phyloP scores from a whole-genome alignment of 257 asterid genomes.

The Solanum infundibuliforme region DNA sequence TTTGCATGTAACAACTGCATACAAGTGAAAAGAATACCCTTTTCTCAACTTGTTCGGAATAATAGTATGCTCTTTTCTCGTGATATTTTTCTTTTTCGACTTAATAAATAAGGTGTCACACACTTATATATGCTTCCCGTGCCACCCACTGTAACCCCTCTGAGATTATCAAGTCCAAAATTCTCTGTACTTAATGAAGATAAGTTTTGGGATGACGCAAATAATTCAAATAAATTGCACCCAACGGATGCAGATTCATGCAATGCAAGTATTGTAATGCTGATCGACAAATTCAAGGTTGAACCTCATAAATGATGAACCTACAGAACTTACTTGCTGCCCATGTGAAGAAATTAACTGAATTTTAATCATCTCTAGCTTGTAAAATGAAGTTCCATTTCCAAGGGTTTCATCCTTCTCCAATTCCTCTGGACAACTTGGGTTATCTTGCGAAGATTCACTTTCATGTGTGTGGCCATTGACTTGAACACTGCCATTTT shows the following conservation, averaged over 20 bases:
- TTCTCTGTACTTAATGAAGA: not conserved
- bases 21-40: not conserved
- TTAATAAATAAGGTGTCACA: not conserved
- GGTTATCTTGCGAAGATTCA: conserved; percentile 35
- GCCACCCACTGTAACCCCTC: not conserved
- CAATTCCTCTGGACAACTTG: conserved; percentile 45
- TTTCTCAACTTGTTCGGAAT: not conserved
- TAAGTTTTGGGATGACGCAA: not conserved
- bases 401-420: conserved; percentile 62
- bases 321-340: conserved; percentile 36
- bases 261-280: not conserved
- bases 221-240: not conserved
- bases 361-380: conserved; percentile 78
- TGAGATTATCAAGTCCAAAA: not conserved
- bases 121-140: not conserved
- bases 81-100: not conserved
- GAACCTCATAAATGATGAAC: not conserved
- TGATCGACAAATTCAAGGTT: not conserved
- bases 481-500: conserved; percentile 33
- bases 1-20: not conserved
- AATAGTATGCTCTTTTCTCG: not conserved
- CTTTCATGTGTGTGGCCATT: conserved; percentile 54
- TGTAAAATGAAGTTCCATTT: conserved; percentile 83
- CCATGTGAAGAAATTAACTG: conserved; percentile 78
- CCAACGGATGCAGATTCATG: not conserved